Percentiles rank a stretch among this genome's conserved stretches.
Conservation (phyloP, 1,139 yeast species). For the Eremothecium coryli region DNA sequence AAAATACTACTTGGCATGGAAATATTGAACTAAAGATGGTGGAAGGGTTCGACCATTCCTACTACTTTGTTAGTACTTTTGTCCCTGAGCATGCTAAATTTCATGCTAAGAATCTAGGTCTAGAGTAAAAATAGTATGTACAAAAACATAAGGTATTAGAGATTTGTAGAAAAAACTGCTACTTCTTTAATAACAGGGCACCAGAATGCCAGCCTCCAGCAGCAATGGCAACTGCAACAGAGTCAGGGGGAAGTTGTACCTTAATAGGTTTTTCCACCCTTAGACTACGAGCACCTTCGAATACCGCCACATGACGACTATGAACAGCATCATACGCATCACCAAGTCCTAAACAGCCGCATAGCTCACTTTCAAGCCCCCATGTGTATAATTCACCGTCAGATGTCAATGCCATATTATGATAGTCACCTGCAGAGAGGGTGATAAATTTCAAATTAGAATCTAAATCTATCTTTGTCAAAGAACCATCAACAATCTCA, state of each 20-base stretch:
- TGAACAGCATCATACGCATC: slow-evolving; percentile 28
- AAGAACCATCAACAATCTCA: slow-evolving; percentile 20
- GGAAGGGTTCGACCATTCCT: slow-evolving; percentile 86
- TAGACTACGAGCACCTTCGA: slow-evolving; percentile 32
- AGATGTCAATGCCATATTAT: slow-evolving; percentile 50
- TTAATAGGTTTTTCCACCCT: slow-evolving; percentile 39
- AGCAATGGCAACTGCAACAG: slow-evolving; percentile 40
- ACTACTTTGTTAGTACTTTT: slow-evolving; percentile 74
- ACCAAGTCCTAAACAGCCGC: slow-evolving; percentile 72
- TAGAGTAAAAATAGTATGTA: slow-evolving; percentile 20
- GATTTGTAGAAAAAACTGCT: slow-evolving; percentile 1
- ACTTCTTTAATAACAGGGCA: slow-evolving; percentile 36
- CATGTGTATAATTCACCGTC: slow-evolving; percentile 56
- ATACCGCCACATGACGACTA: slow-evolving; percentile 27
- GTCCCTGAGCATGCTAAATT: slow-evolving; percentile 77
- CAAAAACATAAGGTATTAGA: background rate
- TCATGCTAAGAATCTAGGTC: slow-evolving; percentile 73
- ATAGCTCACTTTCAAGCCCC: slow-evolving; percentile 55
- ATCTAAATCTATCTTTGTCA: slow-evolving; percentile 31
- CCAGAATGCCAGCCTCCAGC: slow-evolving; percentile 84
- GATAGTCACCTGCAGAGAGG: slow-evolving; percentile 68
- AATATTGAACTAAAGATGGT: slow-evolving; percentile 53
- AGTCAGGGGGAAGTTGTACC: slow-evolving; percentile 34
- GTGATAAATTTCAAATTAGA: slow-evolving; percentile 39
- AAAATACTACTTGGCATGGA: slow-evolving; percentile 49